Percentiles rank a stretch among this genome's conserved stretches.
phyloP scores from a whole-genome alignment of 2,329 filamentous ascomycete genomes.

The Fusarium clavum region DNA sequence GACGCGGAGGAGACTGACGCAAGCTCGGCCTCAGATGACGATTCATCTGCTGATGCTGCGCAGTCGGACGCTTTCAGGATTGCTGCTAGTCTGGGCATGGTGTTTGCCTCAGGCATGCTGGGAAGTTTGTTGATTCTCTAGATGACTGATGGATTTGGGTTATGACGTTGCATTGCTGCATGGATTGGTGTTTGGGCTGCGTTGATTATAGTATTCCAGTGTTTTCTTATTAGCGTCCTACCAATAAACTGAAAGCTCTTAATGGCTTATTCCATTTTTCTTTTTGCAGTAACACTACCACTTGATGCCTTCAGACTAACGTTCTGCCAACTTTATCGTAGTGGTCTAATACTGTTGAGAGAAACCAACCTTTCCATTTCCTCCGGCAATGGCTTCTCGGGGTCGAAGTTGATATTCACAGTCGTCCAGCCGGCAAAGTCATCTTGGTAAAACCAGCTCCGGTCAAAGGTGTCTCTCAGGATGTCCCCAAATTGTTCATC shows the following conservation, averaged over 20 bases:
- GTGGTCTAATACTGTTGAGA: not conserved
- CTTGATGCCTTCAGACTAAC: not conserved
- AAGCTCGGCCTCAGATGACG: not conserved
- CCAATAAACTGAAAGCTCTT: not conserved
- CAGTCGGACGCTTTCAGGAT: conserved; percentile 20
- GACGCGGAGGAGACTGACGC: conserved; percentile 21
- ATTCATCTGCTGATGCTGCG: conserved; percentile 1
- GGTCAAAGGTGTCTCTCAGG: not conserved
- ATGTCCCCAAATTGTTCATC: not conserved
- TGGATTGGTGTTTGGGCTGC: not conserved
- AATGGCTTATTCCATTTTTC: not conserved
- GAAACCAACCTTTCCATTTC: not conserved
- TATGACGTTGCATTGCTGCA: not conserved
- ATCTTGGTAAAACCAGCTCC: not conserved
- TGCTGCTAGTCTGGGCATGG: conserved; percentile 13
- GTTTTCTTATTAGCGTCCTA: not conserved
- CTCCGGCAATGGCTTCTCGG: not conserved
- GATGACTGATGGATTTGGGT: not conserved
- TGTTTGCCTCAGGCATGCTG: conserved; percentile 30
- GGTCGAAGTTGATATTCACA: not conserved
- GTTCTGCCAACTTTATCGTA: too few relatives aligned
- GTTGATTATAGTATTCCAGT: too few relatives aligned
- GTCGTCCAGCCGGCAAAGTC: not conserved
- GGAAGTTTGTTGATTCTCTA: conserved; percentile 31
- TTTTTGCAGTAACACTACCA: not conserved